phyloP scores from a whole-genome alignment of 208 protist genomes.

The Acanthamoeba culbertsoni region DNA sequence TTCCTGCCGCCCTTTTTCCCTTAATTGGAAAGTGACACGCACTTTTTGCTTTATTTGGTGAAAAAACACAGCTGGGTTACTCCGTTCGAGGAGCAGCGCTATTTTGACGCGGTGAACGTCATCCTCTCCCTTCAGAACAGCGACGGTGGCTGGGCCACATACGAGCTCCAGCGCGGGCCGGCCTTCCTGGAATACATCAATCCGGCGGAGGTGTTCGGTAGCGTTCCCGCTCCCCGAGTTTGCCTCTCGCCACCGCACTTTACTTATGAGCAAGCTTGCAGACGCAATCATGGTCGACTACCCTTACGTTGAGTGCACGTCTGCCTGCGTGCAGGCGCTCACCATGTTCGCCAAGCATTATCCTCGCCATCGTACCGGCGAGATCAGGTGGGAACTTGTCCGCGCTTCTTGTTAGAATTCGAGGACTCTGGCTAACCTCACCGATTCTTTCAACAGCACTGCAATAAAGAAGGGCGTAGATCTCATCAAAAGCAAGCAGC shows the following conservation, averaged over 20 bases:
- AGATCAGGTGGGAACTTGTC: conserved; percentile 83
- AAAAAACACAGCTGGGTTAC: background rate
- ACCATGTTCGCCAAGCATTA: conserved; percentile 88
- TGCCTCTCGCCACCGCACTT: background rate
- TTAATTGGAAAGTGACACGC: no score
- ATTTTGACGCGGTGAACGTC: conserved; percentile 91
- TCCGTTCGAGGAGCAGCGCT: conserved; percentile 63
- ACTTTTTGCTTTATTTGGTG: conserved; percentile 1
- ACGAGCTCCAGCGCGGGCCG: conserved; percentile 90
- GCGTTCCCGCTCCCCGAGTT: background rate
- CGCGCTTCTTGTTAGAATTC: background rate
- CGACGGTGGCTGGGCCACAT: conserved; percentile 94
- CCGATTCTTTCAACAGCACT: background rate
- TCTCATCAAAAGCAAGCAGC: conserved; percentile 90
- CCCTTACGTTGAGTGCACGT: conserved; percentile 95
- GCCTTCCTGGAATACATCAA: conserved; percentile 93
- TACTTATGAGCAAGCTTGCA: background rate
- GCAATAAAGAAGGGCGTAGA: conserved; percentile 89
- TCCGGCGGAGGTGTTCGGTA: conserved; percentile 94
- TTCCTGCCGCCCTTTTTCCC: no score
- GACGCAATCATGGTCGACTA: conserved; percentile 97
- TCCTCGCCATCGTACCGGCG: conserved; percentile 88
- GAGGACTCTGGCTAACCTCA: no score
- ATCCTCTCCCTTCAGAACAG: conserved; percentile 94
- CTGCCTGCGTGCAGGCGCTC: conserved; percentile 93